Evolutionary conservation across 139 green algal genomes (phyloP), one percentile per base, ranked within the genome.

Genomic region (Axilococcus clingmanii): DNA sequence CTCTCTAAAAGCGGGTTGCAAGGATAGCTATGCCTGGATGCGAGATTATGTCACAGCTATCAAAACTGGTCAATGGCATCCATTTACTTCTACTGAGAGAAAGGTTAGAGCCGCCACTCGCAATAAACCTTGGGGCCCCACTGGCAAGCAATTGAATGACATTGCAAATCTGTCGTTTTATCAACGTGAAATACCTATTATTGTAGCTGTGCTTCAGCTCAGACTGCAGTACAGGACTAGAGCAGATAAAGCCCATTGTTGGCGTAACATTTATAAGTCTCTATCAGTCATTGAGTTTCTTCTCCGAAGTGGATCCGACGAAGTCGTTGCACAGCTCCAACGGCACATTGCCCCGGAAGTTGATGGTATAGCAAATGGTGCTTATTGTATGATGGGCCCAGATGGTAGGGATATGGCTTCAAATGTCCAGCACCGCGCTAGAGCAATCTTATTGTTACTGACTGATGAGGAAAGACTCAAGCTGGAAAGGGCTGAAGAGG

Each of bases 221-320:
- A 69, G 83, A 8, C 61, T 93, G 4, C 65, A 35, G 0, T 79
- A 79, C 19, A n/a, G n/a, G n/a, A n/a, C n/a, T n/a, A n/a, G n/a
- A n/a, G n/a, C n/a, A n/a, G n/a, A n/a, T n/a, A 66, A 74, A 6
- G 48, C 76, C 6, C 54, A 78, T 5, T 87, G 86, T 32, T 93
- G 83, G 83, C 64, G 75, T 23, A 88, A 86, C 43, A 74, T 87
- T 5, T 93, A 93, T 71, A 93, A 93, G 63, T 64, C 76, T 2
- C 63, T 95, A 25, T 82, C 78, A 9, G 70, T 93, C 17, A 53
- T 96, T 23, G 89, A 97, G 65, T 96, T 84, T 57, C 30, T 57
- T n/a, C 58, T 78, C 0, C 81, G 76, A 43, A 70, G 68, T 3
- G 81, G 76, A 40, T 69, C 49, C 16, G 51, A 65, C 12, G 52